Evolutionary conservation across 805 yeast species (phyloP).

Genomic region (Grigorovia yakushimaensis): DNA sequence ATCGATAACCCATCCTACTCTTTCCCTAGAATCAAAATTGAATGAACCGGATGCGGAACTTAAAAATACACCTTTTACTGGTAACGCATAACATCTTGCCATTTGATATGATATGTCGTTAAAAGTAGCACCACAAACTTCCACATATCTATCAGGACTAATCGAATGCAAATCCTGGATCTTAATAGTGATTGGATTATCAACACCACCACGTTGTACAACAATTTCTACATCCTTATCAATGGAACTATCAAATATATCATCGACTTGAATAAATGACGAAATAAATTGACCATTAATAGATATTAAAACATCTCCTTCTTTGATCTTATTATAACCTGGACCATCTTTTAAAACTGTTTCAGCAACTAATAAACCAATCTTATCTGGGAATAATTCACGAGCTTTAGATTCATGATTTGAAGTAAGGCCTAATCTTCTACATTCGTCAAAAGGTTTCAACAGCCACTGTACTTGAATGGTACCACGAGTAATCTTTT

Average conservation of each 20-base stretch:
- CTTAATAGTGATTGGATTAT: constrained; percentile 37
- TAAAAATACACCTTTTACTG: constrained; percentile 75
- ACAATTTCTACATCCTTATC: constrained; percentile 47
- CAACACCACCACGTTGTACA: constrained; percentile 68
- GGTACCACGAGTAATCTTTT: constrained; percentile 75
- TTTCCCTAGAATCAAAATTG: constrained; percentile 45
- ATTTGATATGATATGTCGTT: constrained; percentile 81
- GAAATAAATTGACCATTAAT: constrained; percentile 56
- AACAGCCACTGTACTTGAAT: constrained; percentile 84
- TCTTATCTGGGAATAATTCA: constrained; percentile 55
- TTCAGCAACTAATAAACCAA: constrained; percentile 77
- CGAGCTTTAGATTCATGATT: constrained; percentile 69
- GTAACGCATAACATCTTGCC: constrained; percentile 75
- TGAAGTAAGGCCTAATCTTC: constrained; percentile 69
- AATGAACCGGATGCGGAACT: constrained; percentile 74
- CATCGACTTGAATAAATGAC: constrained; percentile 73
- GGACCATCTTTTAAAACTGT: constrained; percentile 80
- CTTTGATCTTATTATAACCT: constrained; percentile 59
- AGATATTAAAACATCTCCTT: constrained; percentile 77
- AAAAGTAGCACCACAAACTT: constrained; percentile 80
- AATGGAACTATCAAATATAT: constrained; percentile 62
- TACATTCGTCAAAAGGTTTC: constrained; percentile 84
- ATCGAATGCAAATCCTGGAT: constrained; percentile 74
- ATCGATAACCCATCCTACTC: constrained; percentile 73
- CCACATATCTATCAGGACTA: constrained; percentile 73